Conservation (phyloP, 805 yeast species). For the Starmerella khaoyaiensis region DNA sequence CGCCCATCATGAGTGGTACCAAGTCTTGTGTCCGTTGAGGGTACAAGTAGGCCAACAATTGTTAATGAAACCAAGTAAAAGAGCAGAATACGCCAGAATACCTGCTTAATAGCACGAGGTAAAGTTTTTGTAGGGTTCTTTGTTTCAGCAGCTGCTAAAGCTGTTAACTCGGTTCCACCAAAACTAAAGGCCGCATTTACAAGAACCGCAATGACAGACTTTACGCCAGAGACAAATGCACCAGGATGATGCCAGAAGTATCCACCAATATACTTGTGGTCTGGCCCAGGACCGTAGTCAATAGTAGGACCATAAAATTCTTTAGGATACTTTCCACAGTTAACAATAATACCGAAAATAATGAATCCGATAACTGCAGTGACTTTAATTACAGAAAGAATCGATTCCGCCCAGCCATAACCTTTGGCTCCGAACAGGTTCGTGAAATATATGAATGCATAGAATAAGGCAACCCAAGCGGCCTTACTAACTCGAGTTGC, state of each 20-base stretch:
- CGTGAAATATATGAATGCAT: conserved; percentile 34
- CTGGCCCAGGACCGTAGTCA: conserved; percentile 36
- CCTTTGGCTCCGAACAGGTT: conserved; percentile 46
- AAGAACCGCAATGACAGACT: conserved; percentile 50
- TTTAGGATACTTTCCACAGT: conserved; percentile 44
- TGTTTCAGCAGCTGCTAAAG: conserved; percentile 66
- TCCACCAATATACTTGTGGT: conserved; percentile 41
- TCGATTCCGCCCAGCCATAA: conserved; percentile 55
- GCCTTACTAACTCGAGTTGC: conserved; percentile 37
- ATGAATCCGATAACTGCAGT: conserved; percentile 47
- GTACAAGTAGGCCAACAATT: conserved; percentile 55
- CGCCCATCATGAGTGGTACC: conserved; percentile 42
- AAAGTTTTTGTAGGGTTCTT: conserved; percentile 51
- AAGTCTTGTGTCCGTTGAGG: conserved; percentile 41
- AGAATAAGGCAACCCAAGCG: conserved; percentile 44
- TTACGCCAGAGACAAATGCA: conserved; percentile 45
- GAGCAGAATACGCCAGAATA: conserved; percentile 65
- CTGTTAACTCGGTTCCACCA: conserved; percentile 62
- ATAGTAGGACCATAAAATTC: conserved; percentile 18
- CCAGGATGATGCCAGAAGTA: conserved; percentile 52
- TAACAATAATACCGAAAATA: conserved; percentile 45
- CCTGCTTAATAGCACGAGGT: conserved; percentile 66
- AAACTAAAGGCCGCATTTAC: conserved; percentile 57
- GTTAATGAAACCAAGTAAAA: conserved; percentile 51
- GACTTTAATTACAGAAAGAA: conserved; percentile 45